Conservation (phyloP, 306 rosid species). For the Hippophae gyantsensis region DNA sequence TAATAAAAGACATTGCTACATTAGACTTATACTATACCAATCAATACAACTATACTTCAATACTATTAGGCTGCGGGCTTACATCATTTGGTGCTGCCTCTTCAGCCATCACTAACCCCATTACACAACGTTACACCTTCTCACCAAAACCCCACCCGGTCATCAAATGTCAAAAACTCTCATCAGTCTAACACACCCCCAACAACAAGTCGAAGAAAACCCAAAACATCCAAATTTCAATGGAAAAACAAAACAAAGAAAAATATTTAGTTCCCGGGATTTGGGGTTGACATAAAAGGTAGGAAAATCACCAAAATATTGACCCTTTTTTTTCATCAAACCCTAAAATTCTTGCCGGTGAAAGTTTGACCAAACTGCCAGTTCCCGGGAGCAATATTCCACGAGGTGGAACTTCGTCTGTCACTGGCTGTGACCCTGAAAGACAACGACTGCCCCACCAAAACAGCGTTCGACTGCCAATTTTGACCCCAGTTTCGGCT, state of each 20-base stretch:
- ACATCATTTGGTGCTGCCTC: constrained; percentile 45
- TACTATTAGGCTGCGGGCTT: constrained; percentile 56
- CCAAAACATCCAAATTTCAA: constrained; percentile 1
- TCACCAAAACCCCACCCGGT: constrained; percentile 17
- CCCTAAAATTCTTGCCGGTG: constrained; percentile 77
- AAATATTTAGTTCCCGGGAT: constrained; percentile 19
- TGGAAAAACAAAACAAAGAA: not conserved
- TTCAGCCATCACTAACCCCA: constrained; percentile 29
- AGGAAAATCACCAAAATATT: constrained; percentile 14
- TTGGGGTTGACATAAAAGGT: constrained; percentile 25
- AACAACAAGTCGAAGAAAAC: constrained; percentile 31
- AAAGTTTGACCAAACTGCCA: constrained; percentile 99
- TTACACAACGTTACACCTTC: not conserved
- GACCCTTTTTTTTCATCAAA: constrained; percentile 20
- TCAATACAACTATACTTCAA: constrained; percentile 14
- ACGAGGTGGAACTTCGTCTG: constrained; percentile 75
- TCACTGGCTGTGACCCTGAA: constrained; percentile 78
- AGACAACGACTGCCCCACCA: constrained; percentile 72
- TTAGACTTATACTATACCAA: constrained; percentile 11
- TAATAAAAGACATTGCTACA: too few relatives aligned
- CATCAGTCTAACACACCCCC: constrained; percentile 24
- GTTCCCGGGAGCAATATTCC: constrained; percentile 66
- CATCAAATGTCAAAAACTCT: not conserved
- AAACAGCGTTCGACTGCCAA: constrained; percentile 87
- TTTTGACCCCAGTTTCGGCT: constrained; percentile 98